Percentiles rank a stretch among this genome's conserved stretches.
Conservation (phyloP, 192 early-diverging fungal species). For the Irineochytrium annulatum region DNA sequence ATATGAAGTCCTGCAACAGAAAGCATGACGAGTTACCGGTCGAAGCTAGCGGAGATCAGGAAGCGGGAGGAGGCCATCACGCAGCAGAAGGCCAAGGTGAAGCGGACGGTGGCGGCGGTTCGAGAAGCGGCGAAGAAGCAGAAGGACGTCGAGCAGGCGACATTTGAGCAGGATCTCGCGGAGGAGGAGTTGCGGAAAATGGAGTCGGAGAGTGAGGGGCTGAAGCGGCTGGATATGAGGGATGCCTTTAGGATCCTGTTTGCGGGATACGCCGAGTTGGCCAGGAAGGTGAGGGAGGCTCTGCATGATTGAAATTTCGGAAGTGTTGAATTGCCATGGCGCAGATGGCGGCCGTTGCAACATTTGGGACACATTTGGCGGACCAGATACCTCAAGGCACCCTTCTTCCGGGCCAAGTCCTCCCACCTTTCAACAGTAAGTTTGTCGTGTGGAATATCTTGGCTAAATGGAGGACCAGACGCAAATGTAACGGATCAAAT, state of each 20-base stretch:
- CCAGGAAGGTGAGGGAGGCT: constrained; percentile 10
- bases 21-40: constrained; percentile 7
- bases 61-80: constrained; percentile 18
- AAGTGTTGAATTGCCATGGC: not conserved
- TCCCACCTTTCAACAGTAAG: constrained; percentile 13
- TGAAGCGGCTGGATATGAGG: constrained; percentile 14
- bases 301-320: not conserved
- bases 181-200: constrained; percentile 4
- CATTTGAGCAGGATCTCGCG: not conserved
- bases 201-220: constrained; percentile 19
- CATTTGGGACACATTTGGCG: constrained; percentile 10
- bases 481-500: constrained; percentile 7
- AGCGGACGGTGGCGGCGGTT: not conserved
- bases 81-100: constrained; percentile 7
- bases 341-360: not conserved
- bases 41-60: constrained; percentile 18
- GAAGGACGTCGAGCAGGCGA: not conserved
- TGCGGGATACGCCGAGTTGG: constrained; percentile 14
- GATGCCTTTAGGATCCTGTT: constrained; percentile 14
- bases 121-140: constrained; percentile 19
- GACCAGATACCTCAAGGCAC: constrained; percentile 27
- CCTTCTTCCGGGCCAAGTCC: constrained; percentile 12
- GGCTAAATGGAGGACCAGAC: not conserved
- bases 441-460: not conserved
- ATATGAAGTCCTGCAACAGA: not conserved